A percentile compares a stretch with the other conserved stretches of the same genome.
These are phyloP conservation scores for Calocera viscosa DNA, from an alignment of 768 basidiomycete genomes.

Conservation along the genomic window DNA sequence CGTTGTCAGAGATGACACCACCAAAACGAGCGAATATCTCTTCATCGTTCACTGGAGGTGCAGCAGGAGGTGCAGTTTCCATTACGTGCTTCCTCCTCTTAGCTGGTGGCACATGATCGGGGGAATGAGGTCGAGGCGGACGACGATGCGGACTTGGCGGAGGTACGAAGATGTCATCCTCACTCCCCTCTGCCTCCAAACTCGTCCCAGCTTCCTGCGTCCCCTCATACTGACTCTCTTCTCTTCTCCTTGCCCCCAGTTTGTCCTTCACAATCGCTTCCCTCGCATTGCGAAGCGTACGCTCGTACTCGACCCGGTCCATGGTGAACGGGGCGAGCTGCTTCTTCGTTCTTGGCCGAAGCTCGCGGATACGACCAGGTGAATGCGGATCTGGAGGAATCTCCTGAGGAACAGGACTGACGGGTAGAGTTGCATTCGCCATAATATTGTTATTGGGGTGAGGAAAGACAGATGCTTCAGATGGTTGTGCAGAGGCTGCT, in stretches of 20 bases:
- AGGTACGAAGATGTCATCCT: neutral
- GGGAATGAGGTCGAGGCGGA: neutral
- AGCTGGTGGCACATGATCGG: neutral
- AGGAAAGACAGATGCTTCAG: neutral
- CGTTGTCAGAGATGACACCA: neutral
- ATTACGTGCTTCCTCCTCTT: neutral
- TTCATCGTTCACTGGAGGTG: neutral
- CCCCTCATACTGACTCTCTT: conserved; percentile 4
- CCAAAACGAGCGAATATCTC: conserved; percentile 3
- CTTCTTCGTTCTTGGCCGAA: conserved; percentile 1
- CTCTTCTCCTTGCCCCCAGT: neutral
- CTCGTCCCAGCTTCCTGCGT: neutral
- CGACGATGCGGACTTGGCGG: neutral
- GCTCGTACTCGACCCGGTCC: conserved; percentile 1
- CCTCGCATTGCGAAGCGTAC: neutral
- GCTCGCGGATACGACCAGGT: neutral
- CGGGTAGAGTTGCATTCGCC: neutral
- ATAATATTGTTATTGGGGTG: neutral
- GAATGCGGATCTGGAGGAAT: neutral
- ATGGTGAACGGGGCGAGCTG: neutral
- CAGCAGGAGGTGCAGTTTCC: neutral
- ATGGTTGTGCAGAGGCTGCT: neutral
- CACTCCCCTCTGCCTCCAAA: neutral
- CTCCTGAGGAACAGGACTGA: neutral
- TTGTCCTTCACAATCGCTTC: conserved; percentile 2